Base-by-base conservation (phyloP, 306 rosid genomes). In the Cyclanthera cordifolia region DNA sequence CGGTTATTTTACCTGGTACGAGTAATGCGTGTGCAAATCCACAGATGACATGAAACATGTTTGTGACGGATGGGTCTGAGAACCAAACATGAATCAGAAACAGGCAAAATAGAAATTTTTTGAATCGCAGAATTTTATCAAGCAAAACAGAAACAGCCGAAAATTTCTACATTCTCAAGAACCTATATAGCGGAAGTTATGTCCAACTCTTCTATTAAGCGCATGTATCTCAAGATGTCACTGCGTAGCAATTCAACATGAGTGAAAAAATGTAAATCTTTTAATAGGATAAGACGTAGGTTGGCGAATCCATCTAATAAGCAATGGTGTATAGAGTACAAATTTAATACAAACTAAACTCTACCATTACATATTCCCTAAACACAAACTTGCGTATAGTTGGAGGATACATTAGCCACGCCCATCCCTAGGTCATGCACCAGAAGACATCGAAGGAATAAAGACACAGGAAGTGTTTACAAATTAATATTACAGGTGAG, bases 41-140 rank as follows among this genome's bases (percentile, higher is more conserved):
- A 94, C 99, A 0, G 99, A 90, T 67, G 99, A 94, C 99, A 94
- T 90, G 82, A 94, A 94, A 85, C 99, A 94, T 58, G 99, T 90
- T 82, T 94, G 99, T 8, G 97, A 85, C 4, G 99, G 99, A 78
- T 94, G 99, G 15, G 99, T 94, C 99, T 90, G 95, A 57, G 32
- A 67, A 75, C 59, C 68, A 73, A 71, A 79, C 34, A 23, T 73
- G 47, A 79, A 71, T 79, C 64, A 71, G 71, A 47, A 8, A n/a
- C n/a, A 46, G 7, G 34, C 0, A 23, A 64, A 64, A 21, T 0
- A 6, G 19, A 66, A n/a, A 34, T 21, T 43, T 43, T 17, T 64
- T 2, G 37, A 1, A 21, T 56, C 1, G 8, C 17, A 55, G 59
- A 5, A 41, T 13, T 20, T 41, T 11, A 41, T 12, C 50, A 9